A percentile compares a stretch with the other conserved stretches of the same genome.
phyloP scores from a whole-genome alignment of 225 moss, liverwort and hornwort genomes.

The Thuidium tamariscinum region DNA sequence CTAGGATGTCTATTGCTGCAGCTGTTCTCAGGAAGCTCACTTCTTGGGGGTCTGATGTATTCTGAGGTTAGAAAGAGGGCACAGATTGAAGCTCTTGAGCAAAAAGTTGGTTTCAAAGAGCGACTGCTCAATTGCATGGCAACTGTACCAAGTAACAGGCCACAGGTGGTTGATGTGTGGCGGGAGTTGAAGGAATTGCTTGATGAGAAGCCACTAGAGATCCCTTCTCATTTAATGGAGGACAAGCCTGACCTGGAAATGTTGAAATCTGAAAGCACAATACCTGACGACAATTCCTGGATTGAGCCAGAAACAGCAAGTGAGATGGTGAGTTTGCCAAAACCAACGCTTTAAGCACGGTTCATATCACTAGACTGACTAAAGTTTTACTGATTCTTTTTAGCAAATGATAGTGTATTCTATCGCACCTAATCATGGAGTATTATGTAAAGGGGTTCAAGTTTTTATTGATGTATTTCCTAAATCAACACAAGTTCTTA shows the following conservation, averaged over 20 bases:
- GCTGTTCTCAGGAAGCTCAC: conserved; percentile 31
- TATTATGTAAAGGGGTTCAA: neutral
- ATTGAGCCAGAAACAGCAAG: neutral
- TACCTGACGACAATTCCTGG: neutral
- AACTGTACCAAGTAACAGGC: conserved; percentile 36
- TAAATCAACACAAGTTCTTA: neutral
- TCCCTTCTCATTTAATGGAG: neutral
- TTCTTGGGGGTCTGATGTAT: conserved; percentile 5
- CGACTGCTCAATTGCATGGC: conserved; percentile 52
- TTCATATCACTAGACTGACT: neutral
- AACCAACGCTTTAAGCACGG: neutral
- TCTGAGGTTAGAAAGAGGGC: conserved; percentile 7
- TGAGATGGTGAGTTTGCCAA: neutral
- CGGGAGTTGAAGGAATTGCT: conserved; percentile 37
- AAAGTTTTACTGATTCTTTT: neutral
- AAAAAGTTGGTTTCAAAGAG: conserved; percentile 1
- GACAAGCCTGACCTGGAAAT: conserved; percentile 4
- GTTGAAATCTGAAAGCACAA: neutral
- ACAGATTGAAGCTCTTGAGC: conserved; percentile 4
- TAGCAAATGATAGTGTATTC: neutral
- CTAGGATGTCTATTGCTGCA: conserved; percentile 58
- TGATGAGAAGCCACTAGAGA: conserved; percentile 10
- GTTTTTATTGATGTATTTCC: neutral
- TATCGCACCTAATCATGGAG: neutral
- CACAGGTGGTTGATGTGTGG: conserved; percentile 40